Evolutionary conservation across 192 early-diverging fungal genomes (phyloP).

Genomic region (Fimicolochytrium jonesii): DNA sequence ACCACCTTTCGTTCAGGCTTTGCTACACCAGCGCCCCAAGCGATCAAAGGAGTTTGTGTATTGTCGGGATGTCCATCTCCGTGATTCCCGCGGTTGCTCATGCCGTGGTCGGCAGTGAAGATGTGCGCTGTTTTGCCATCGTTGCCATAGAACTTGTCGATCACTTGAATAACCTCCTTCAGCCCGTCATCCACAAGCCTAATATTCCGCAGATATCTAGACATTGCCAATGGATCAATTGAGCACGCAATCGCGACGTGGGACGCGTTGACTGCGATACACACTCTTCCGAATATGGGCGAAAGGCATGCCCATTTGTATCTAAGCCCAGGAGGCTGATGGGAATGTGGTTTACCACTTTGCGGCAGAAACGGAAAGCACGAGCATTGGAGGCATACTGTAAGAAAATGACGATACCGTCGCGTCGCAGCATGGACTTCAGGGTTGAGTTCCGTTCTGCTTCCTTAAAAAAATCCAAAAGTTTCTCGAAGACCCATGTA

Average conservation of each 20-base stretch:
- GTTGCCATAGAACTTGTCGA: slow-evolving; percentile 72
- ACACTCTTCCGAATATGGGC: slow-evolving; percentile 72
- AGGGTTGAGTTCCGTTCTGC: slow-evolving; percentile 39
- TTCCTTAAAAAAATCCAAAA: slow-evolving; percentile 65
- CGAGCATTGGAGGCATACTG: slow-evolving; percentile 43
- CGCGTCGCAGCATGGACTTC: slow-evolving; percentile 55
- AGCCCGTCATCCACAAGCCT: slow-evolving; percentile 75
- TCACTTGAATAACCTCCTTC: slow-evolving; percentile 56
- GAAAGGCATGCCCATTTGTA: slow-evolving; percentile 87
- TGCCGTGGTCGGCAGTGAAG: slow-evolving; percentile 96
- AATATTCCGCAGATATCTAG: slow-evolving; percentile 81
- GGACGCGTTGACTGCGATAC: no score
- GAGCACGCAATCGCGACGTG: no score
- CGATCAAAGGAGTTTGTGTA: slow-evolving; percentile 89
- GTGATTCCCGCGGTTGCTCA: slow-evolving; percentile 87
- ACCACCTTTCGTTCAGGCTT: slow-evolving; percentile 49
- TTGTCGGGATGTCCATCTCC: slow-evolving; percentile 96
- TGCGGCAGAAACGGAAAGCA: neutral
- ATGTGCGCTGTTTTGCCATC: slow-evolving; percentile 83
- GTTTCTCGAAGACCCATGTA: slow-evolving; percentile 88
- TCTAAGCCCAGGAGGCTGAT: slow-evolving; percentile 81
- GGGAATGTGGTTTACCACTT: neutral
- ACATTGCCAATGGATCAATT: no score
- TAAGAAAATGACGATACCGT: slow-evolving; percentile 85
- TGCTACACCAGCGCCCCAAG: slow-evolving; percentile 90